Evolutionary conservation across 2,329 filamentous ascomycete genomes (phyloP).

Genomic region (Fusarium redolens): DNA sequence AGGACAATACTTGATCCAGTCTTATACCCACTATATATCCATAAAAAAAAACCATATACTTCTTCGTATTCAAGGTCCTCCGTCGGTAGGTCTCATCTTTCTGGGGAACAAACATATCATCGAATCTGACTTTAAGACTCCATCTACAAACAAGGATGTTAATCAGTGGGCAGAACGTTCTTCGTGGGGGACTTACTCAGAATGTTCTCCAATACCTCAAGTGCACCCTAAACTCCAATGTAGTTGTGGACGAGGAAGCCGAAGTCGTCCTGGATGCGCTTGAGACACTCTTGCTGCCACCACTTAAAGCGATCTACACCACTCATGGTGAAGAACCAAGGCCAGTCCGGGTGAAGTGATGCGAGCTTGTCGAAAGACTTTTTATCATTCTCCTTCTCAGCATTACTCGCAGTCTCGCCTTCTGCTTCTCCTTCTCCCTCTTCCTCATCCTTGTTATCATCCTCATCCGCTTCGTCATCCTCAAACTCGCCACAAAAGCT

Average conservation of each 20-base stretch:
- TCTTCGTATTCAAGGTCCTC: not conserved
- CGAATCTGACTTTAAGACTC: too few relatives aligned
- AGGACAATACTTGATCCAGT: not conserved
- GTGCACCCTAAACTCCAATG: constrained; percentile 51
- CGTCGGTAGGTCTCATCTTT: not conserved
- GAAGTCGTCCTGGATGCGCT: constrained; percentile 53
- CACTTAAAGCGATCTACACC: constrained; percentile 26
- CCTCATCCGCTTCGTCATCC: not conserved
- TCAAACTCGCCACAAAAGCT: not conserved
- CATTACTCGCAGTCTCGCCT: not conserved
- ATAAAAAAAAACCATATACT: too few relatives aligned
- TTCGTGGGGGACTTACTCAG: constrained; percentile 1
- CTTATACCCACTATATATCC: not conserved
- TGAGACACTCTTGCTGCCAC: constrained; percentile 37
- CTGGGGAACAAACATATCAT: too few relatives aligned
- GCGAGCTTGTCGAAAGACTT: constrained; percentile 27
- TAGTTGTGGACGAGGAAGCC: constrained; percentile 58
- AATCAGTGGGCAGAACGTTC: not conserved
- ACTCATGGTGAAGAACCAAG: constrained; percentile 31
- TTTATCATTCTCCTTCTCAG: not conserved
- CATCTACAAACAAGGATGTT: not conserved
- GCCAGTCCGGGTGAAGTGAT: constrained; percentile 31
- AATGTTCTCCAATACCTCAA: constrained; percentile 57
- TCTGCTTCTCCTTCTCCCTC: not conserved
- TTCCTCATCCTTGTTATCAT: not conserved